A percentile compares a stretch with the other conserved stretches of the same genome.
These are phyloP conservation scores for Colletotrichum navitas DNA, from an alignment of 2,329 filamentous ascomycete species.

Conservation along the genomic window DNA sequence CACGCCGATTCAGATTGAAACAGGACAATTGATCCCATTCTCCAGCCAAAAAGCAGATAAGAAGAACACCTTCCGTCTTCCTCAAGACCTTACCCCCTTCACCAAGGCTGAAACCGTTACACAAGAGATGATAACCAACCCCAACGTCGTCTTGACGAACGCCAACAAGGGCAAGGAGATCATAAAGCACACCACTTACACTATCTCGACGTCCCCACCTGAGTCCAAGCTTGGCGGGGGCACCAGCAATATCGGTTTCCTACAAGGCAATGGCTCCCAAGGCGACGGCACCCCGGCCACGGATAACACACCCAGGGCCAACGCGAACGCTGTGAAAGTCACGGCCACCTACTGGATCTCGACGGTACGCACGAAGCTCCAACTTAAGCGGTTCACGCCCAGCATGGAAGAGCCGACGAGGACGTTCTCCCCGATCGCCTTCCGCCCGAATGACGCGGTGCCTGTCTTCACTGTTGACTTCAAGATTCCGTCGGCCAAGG, in stretches of 20 bases:
- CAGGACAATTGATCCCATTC: neutral
- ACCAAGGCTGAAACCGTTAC: slow-evolving; percentile 50
- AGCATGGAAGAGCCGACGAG: neutral
- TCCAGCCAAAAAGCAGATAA: neutral
- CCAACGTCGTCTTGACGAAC: slow-evolving; percentile 47
- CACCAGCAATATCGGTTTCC: slow-evolving; percentile 49
- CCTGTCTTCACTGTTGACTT: neutral
- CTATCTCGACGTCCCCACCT: slow-evolving; percentile 45
- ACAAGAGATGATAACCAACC: slow-evolving; percentile 48
- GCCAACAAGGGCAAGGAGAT: slow-evolving; percentile 50
- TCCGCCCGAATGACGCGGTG: neutral
- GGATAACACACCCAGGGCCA: neutral
- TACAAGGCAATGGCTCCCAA: slow-evolving; percentile 42
- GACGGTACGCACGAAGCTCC: neutral
- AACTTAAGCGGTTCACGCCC: slow-evolving; percentile 2
- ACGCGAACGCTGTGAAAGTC: slow-evolving; percentile 15
- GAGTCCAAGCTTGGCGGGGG: slow-evolving; percentile 48
- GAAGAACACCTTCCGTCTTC: slow-evolving; percentile 45
- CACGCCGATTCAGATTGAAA: slow-evolving; percentile 45
- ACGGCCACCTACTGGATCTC: slow-evolving; percentile 31
- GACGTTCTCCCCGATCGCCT: neutral
- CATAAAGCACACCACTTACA: slow-evolving; percentile 48
- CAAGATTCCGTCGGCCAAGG: neutral
- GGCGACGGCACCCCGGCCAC: neutral
- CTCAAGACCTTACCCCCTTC: slow-evolving; percentile 49